phyloP scores from a whole-genome alignment of 805 yeast species.

The Ogataea haglerorum region DNA sequence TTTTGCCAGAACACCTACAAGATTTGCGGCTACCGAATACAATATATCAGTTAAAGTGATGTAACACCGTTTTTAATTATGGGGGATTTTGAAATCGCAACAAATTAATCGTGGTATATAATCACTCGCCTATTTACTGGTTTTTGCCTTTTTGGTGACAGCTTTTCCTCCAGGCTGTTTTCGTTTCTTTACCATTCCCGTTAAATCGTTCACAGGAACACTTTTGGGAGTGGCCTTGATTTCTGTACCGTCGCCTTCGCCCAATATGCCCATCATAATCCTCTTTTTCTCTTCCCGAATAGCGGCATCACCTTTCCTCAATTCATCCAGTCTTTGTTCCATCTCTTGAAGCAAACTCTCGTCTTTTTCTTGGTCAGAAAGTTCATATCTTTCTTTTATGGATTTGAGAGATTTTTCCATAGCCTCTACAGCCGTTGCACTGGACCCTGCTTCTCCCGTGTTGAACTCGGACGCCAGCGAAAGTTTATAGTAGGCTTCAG shows the following conservation, averaged over 20 bases:
- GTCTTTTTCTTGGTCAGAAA: conserved; percentile 39
- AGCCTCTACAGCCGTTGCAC: conserved; percentile 47
- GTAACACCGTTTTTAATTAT: background rate
- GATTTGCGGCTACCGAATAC: no score
- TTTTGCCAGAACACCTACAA: no score
- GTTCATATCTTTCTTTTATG: conserved; percentile 40
- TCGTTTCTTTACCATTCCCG: conserved; percentile 57
- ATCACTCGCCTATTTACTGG: conserved; percentile 3
- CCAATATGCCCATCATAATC: conserved; percentile 55
- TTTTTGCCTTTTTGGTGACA: conserved; percentile 17
- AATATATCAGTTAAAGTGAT: no score
- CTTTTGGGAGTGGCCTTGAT: conserved; percentile 23
- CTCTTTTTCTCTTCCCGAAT: conserved; percentile 48
- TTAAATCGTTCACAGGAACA: conserved; percentile 54
- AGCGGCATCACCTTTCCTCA: conserved; percentile 49
- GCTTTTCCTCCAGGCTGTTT: conserved; percentile 21
- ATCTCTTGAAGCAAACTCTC: conserved; percentile 52
- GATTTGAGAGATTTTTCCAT: conserved; percentile 40
- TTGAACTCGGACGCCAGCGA: conserved; percentile 75
- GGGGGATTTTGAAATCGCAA: background rate
- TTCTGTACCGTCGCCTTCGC: conserved; percentile 36
- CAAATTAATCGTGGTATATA: background rate
- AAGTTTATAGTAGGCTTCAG: conserved; percentile 78
- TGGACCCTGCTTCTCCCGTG: conserved; percentile 51
- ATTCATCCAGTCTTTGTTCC: conserved; percentile 51